Evolutionary conservation across 2,329 filamentous ascomycete species (phyloP).

Genomic region (Apiospora aurea): DNA sequence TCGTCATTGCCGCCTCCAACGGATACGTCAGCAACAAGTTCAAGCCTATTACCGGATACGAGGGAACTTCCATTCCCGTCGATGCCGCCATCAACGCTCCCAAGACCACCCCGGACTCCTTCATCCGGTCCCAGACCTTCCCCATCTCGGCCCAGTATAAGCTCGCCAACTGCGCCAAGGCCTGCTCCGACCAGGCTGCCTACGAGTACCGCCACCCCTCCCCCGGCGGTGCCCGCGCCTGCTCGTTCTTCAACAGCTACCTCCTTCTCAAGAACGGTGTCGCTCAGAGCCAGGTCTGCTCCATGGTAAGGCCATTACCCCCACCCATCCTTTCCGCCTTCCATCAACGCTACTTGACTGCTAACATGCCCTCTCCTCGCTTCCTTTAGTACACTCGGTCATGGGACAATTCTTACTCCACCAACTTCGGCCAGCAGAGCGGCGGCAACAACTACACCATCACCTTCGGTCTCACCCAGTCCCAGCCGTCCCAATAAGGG

Average conservation of each 20-base stretch:
- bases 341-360: too few relatives aligned
- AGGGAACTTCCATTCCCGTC: slow-evolving; percentile 22
- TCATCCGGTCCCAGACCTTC: slow-evolving; percentile 33
- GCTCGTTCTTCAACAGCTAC: slow-evolving; percentile 47
- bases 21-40: slow-evolving; percentile 26
- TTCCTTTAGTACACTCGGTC: background rate
- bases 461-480: background rate
- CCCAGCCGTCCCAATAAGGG: too few relatives aligned
- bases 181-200: slow-evolving; percentile 31
- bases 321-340: background rate
- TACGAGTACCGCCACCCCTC: slow-evolving; percentile 29
- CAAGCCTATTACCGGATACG: background rate
- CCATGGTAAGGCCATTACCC: slow-evolving; percentile 32
- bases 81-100: slow-evolving; percentile 33
- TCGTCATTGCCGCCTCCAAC: slow-evolving; percentile 31
- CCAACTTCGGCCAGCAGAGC: slow-evolving; percentile 15
- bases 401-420: slow-evolving; percentile 2
- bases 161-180: slow-evolving; percentile 28
- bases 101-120: slow-evolving; percentile 30
- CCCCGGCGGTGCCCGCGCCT: slow-evolving; percentile 17
- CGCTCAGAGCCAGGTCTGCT: slow-evolving; percentile 46
- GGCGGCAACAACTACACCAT: slow-evolving; percentile 22
- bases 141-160: slow-evolving; percentile 28
- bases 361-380: background rate
- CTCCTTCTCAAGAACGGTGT: slow-evolving; percentile 46